Percentiles rank a stretch among this genome's conserved stretches.
phyloP scores from a whole-genome alignment of 345 rosid species.

The Salix purpurea region DNA sequence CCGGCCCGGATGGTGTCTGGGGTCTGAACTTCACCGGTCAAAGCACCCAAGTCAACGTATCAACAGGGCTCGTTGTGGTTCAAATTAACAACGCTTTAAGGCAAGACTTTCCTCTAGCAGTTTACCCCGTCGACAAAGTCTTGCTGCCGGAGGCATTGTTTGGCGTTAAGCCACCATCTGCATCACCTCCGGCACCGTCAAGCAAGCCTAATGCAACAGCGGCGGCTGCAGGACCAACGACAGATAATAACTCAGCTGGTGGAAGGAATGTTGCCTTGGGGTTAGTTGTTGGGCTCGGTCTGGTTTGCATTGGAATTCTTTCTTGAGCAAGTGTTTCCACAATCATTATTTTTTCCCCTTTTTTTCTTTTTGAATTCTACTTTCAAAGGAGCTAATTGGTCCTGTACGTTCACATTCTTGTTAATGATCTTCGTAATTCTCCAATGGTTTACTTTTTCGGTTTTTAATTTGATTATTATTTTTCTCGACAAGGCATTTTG shows the following conservation, averaged over 20 bases:
- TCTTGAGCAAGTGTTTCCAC: conserved; percentile 20
- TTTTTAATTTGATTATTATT: neutral
- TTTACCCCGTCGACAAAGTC: conserved; percentile 78
- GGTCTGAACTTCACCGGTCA: conserved; percentile 69
- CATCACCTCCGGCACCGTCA: conserved; percentile 33
- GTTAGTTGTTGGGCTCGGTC: conserved; percentile 43
- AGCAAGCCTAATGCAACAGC: conserved; percentile 14
- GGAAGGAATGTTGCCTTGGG: conserved; percentile 33
- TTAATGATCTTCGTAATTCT: neutral
- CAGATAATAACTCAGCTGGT: conserved; percentile 23
- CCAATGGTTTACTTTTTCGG: neutral
- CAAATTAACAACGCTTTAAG: conserved; percentile 56
- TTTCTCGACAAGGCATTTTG: no score
- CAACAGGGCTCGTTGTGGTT: conserved; percentile 58
- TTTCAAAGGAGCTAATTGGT: neutral
- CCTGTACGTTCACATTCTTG: neutral
- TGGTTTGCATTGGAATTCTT: conserved; percentile 46
- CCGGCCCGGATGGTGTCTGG: conserved; percentile 36
- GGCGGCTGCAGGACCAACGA: conserved; percentile 31
- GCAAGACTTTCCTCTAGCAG: conserved; percentile 51
- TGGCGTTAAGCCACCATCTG: conserved; percentile 36
- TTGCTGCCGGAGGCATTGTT: conserved; percentile 61
- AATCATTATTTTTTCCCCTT: neutral
- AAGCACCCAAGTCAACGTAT: conserved; percentile 75
- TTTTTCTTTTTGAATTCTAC: neutral